A percentile compares a stretch with the other conserved stretches of the same genome.
Conservation (phyloP, 2,329 filamentous ascomycete species). For the Colletotrichum camelliae region DNA sequence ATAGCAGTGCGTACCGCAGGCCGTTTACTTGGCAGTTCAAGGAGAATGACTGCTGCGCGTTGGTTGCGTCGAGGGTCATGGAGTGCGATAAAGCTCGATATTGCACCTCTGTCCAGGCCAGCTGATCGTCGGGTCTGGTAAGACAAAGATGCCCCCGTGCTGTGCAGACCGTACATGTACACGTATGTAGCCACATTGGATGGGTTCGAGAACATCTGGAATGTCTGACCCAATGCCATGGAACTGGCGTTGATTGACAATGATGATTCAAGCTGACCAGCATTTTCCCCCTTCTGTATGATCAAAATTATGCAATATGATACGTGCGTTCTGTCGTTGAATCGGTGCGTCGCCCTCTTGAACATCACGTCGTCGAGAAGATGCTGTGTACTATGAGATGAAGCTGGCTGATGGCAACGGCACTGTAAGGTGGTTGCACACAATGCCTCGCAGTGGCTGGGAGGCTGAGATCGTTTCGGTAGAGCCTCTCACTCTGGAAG, state of each 20-base stretch:
- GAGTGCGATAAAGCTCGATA: not conserved
- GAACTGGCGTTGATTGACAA: not conserved
- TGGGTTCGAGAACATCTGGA: not conserved
- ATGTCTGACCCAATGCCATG: not conserved
- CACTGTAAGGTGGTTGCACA: not conserved
- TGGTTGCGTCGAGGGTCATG: not conserved
- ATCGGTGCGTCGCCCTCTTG: not conserved
- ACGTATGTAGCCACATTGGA: not conserved
- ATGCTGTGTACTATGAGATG: not conserved
- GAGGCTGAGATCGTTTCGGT: not conserved
- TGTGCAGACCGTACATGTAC: not conserved
- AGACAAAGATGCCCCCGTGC: not conserved
- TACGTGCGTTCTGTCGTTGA: not conserved
- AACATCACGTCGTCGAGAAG: not conserved
- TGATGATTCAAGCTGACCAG: not conserved
- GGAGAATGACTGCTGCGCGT: not conserved
- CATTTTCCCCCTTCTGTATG: not conserved
- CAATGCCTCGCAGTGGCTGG: not conserved
- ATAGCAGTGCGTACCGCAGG: not conserved
- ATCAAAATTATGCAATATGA: not conserved
- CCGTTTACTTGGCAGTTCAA: no score
- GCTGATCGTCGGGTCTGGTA: not conserved
- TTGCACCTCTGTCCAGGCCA: not conserved
- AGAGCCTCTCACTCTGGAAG: not conserved
- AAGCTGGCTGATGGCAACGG: not conserved